phyloP scores from a whole-genome alignment of 192 early-diverging fungal genomes.

The Lobulomyces angularis region DNA sequence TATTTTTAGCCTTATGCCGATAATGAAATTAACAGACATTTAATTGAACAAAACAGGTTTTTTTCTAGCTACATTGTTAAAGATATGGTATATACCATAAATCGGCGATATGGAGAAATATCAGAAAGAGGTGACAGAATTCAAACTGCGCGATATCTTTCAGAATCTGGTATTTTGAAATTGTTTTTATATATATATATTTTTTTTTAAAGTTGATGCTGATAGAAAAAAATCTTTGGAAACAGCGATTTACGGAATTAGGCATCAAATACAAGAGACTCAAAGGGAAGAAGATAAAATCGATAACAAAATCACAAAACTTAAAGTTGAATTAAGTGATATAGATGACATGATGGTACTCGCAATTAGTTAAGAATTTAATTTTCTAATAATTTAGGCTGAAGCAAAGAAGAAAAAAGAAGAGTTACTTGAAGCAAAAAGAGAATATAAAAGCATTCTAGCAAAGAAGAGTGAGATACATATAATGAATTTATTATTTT shows the following conservation, averaged over 20 bases:
- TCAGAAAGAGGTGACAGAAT: too few species aligned
- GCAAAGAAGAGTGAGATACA: slow-evolving; percentile 12
- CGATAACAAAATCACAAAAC: slow-evolving; percentile 4
- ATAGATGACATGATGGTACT: background rate
- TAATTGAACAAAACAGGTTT: slow-evolving; percentile 8
- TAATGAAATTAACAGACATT: slow-evolving; percentile 19
- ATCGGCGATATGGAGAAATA: too few species aligned
- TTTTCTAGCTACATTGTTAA: slow-evolving; percentile 27
- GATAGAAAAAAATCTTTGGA: slow-evolving; percentile 10
- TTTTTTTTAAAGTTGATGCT: slow-evolving; percentile 27
- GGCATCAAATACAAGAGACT: slow-evolving; percentile 13
- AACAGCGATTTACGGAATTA: slow-evolving; percentile 16
- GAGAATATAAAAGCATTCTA: slow-evolving; percentile 8
- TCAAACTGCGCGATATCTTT: slow-evolving; percentile 4
- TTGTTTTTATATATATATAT: background rate
- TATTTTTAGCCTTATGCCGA: slow-evolving; percentile 21
- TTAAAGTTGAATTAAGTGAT: background rate
- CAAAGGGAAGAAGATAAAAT: slow-evolving; percentile 13
- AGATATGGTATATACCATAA: slow-evolving; percentile 18
- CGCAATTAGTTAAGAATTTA: too few species aligned
- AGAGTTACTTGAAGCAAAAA: slow-evolving; percentile 9
- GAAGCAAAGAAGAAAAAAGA: slow-evolving; percentile 7
- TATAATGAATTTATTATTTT: slow-evolving; percentile 5
- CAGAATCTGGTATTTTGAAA: slow-evolving; percentile 12
- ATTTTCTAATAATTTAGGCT: too few species aligned